Percentiles rank a stretch among this genome's conserved stretches.
phyloP scores from a whole-genome alignment of 2,329 filamentous ascomycete genomes.

The Colletotrichum musae region DNA sequence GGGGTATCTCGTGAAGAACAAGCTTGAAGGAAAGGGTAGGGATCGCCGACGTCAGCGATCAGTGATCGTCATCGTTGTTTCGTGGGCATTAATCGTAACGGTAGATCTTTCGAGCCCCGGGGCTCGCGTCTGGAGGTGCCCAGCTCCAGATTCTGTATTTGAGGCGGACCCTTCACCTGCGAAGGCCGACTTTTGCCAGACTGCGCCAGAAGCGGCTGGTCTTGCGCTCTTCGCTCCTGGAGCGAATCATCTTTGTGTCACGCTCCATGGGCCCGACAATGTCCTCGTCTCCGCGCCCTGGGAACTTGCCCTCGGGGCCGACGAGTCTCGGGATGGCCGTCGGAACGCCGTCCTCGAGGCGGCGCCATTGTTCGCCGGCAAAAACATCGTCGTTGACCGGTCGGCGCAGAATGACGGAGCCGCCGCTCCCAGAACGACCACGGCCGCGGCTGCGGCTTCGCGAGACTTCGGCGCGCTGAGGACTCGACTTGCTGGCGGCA shows the following conservation, averaged over 20 bases:
- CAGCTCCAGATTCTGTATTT: slow-evolving; percentile 2
- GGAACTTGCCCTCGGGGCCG: slow-evolving; percentile 86
- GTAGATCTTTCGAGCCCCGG: slow-evolving; percentile 1
- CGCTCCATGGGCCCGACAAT: slow-evolving; percentile 93
- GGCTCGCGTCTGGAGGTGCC: slow-evolving; percentile 4
- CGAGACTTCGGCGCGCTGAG: slow-evolving; percentile 45
- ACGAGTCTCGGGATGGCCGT: slow-evolving; percentile 78
- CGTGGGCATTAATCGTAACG: slow-evolving; percentile 35
- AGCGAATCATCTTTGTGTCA: slow-evolving; percentile 66
- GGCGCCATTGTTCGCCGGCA: slow-evolving; percentile 59
- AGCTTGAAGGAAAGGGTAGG: slow-evolving; percentile 22
- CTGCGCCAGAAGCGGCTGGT: slow-evolving; percentile 64
- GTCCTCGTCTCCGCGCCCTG: slow-evolving; percentile 88
- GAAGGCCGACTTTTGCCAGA: slow-evolving; percentile 60
- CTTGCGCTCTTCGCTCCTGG: slow-evolving; percentile 60
- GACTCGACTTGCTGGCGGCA: slow-evolving; percentile 53
- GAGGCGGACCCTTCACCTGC: slow-evolving; percentile 29
- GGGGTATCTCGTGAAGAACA: slow-evolving; percentile 46
- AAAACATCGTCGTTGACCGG: slow-evolving; percentile 56
- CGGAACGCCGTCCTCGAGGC: slow-evolving; percentile 69
- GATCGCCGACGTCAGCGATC: slow-evolving; percentile 32
- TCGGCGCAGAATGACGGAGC: slow-evolving; percentile 48
- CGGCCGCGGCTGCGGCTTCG: slow-evolving; percentile 58
- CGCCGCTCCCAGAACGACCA: slow-evolving; percentile 59
- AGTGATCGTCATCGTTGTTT: slow-evolving; percentile 33